Percentiles rank a stretch among this genome's conserved stretches.
Conservation (phyloP, 2,329 filamentous ascomycete species). For the Apiospora saccharicola region DNA sequence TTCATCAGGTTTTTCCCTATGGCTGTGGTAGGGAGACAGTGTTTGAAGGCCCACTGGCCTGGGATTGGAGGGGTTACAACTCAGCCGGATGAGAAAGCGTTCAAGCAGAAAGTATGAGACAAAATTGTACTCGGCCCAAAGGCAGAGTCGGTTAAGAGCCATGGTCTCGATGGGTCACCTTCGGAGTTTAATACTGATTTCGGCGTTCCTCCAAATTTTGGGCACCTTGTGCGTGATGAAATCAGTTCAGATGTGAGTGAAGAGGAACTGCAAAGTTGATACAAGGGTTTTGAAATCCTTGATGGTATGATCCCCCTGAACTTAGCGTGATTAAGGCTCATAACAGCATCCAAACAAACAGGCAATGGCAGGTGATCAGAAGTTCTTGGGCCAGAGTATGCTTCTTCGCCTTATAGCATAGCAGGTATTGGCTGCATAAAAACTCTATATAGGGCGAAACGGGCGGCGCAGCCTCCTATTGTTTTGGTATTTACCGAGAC, state of each 20-base stretch:
- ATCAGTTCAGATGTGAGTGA: neutral
- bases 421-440: neutral
- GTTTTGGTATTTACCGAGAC: neutral
- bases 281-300: neutral
- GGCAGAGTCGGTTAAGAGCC: neutral
- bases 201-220: neutral
- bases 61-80: neutral
- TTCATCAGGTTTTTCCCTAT: neutral
- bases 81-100: neutral
- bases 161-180: conserved; percentile 2
- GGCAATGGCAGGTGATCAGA: neutral
- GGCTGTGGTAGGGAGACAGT: neutral
- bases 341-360: neutral
- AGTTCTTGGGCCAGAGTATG: neutral
- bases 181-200: neutral
- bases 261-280: no score
- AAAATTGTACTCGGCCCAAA: neutral
- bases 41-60: neutral
- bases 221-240: neutral
- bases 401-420: neutral
- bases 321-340: neutral
- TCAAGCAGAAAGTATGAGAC: neutral
- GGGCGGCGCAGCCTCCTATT: neutral
- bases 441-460: neutral
- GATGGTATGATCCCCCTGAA: neutral